Base-by-base conservation (phyloP, 257 asterid species). In the Capsicum chinense region DNA sequence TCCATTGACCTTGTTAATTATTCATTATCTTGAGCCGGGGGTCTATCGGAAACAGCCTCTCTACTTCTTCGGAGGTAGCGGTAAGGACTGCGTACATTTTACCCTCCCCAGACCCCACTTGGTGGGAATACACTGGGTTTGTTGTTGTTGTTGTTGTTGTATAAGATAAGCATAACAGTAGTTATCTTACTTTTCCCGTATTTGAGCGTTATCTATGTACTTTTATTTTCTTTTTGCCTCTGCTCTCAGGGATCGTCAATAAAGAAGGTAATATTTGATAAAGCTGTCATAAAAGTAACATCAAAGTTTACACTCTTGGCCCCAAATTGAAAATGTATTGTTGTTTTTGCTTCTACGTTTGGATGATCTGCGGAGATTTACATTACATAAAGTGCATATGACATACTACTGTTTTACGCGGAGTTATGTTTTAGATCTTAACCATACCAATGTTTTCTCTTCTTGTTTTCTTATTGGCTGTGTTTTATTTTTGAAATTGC, bases 251-350 rank as follows among this genome's bases (percentile, higher is more conserved):
- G 50, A 52, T 33, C 44, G 21, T 26, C 62, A 78, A 54, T 54
- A 54, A 12, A 26, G 9, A 14, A 33, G 50, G 82, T 56, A 54
- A 39, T 26, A 54, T 26, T 76, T 54, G 54, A 54, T 26, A 33
- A 54, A 35, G 66, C 64, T 78, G 66, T 15, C 82, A 52, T 76
- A 52, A 21, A 50, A 78, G 64, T 78, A 33, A 78, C 6, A 2
- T 78, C 54, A 33, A 19, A 10, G 17, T 70, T 5, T 54, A 52
- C 80, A 74, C 19, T 19, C 47, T 48, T 74, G 81, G 26, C 26
- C 62, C 33, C 81, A 54, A 76, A 76, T 76, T 26, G 44, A 76
- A 26, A 54, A 54, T 15, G 63, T 14, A 52, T 11, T 76, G 81
- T 26, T 54, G 62, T 52, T 54, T 78, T 78, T 54, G 60, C 50